Evolutionary conservation across 768 basidiomycete genomes (phyloP).

Genomic region (Boletus tylopilopsis): DNA sequence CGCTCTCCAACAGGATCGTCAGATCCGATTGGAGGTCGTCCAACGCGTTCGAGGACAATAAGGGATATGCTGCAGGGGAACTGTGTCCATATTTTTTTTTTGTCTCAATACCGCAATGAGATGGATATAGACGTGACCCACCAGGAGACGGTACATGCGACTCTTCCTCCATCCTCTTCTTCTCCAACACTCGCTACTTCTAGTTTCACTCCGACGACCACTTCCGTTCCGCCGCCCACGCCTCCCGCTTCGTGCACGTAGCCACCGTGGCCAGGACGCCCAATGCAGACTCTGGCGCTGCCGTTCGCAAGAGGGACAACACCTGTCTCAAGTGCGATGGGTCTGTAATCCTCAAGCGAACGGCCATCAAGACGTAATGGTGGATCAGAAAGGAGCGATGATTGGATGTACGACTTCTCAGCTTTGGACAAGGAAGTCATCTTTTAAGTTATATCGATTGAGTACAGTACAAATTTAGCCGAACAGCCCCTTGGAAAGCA

Average conservation of each 20-base stretch:
- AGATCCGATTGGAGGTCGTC: slow-evolving; percentile 80
- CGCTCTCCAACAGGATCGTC: slow-evolving; percentile 56
- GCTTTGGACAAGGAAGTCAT: slow-evolving; percentile 59
- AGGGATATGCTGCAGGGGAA: slow-evolving; percentile 78
- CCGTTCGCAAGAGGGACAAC: slow-evolving; percentile 81
- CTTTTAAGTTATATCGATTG: no score
- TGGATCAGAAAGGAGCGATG: slow-evolving; percentile 54
- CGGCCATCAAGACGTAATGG: slow-evolving; percentile 81
- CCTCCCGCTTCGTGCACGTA: slow-evolving; percentile 73
- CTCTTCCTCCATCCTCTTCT: slow-evolving; percentile 53
- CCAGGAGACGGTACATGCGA: slow-evolving; percentile 75
- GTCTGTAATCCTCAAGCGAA: slow-evolving; percentile 58
- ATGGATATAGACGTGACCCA: slow-evolving; percentile 37
- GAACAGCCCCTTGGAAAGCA: slow-evolving; percentile 10
- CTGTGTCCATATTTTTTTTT: slow-evolving; percentile 40
- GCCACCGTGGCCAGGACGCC: slow-evolving; percentile 60
- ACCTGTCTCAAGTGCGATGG: slow-evolving; percentile 71
- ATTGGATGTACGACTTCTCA: slow-evolving; percentile 72
- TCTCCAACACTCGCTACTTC: slow-evolving; percentile 58
- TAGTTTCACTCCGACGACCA: slow-evolving; percentile 73
- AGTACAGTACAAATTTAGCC: no score
- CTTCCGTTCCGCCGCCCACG: slow-evolving; percentile 74
- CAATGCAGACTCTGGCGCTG: slow-evolving; percentile 74
- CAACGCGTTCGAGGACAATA: slow-evolving; percentile 54
- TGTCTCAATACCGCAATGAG: neutral